Base-by-base conservation (phyloP, 257 asterid species). In the Mentha longifolia region DNA sequence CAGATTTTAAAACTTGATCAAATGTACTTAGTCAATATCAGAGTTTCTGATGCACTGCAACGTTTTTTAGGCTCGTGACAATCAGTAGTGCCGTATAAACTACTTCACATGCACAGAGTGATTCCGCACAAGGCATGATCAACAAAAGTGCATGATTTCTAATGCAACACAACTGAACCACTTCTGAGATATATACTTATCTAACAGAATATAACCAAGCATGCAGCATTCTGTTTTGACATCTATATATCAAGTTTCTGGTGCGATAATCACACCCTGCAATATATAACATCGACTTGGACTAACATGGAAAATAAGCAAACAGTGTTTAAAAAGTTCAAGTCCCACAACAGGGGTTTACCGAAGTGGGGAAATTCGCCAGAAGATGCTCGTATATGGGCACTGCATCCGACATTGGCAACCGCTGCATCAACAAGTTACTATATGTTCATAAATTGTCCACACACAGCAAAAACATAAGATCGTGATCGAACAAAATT, bases 311-410 rank as follows among this genome's bases (percentile, higher is more conserved):
- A 71, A 7, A 43, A 30, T 12, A 58, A 31, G 51, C 7, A 59
- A 67, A 12, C 8, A 10, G 28, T 52, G 56, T 17, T 55, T 10
- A 62, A 46, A 62, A 46, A 55, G 22, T n/a, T 31, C 20, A 63
- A 35, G 65, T 25, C 41, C 10, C 58, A 19, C 22, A 35, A 59
- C 68, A 20, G 39, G 64, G 64, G 50, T 73, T 78, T 72, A 94
- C 99, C 81, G 96, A 84, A 49, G 98, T 92, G 16, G 99, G 99
- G 69, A 77, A 95, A 8, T 88, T 85, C 67, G 95, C 83, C 57
- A 95, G 73, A 61, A 95, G 98, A 65, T 87, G 91, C 78, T 95
- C 99, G 52, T 95, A 95, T 57, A 89, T 75, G 7, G 95, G 92
- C 76, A 82, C 85, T 51, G 98, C 95, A 43, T 87, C 95, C 3